Conservation (phyloP, 2,329 filamentous ascomycete species). For the Monosporascus sp. region DNA sequence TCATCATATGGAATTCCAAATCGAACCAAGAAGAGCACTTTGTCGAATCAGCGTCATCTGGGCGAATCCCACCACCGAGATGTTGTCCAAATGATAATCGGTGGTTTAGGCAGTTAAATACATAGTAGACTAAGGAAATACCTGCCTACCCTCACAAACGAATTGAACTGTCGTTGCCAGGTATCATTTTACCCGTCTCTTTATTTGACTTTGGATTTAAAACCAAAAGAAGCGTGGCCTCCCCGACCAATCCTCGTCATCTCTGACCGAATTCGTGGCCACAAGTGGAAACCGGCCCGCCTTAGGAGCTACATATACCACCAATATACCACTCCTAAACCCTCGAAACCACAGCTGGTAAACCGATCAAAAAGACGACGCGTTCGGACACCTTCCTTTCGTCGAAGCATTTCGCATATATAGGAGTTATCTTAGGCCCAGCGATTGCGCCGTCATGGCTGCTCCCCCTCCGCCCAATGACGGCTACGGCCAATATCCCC, state of each 20-base stretch:
- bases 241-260: neutral
- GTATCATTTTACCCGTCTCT: neutral
- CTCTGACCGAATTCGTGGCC: neutral
- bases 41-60: neutral
- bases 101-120: neutral
- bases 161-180: neutral
- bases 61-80: neutral
- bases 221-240: neutral
- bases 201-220: neutral
- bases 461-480: slow-evolving; percentile 40
- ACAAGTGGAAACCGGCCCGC: neutral
- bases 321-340: neutral
- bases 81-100: neutral
- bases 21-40: neutral
- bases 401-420: neutral
- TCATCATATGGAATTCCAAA: too few species aligned
- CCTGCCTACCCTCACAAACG: neutral
- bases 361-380: neutral
- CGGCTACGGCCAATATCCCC: slow-evolving; percentile 47
- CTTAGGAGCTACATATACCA: neutral
- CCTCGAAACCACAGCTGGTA: neutral
- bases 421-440: neutral
- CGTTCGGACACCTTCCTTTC: neutral
- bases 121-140: too few species aligned
- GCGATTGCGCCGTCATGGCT: slow-evolving; percentile 43